These are phyloP conservation scores for Penicillium bovifimosum DNA, from an alignment of 495 filamentous ascomycete genomes.

Conservation along the genomic window DNA sequence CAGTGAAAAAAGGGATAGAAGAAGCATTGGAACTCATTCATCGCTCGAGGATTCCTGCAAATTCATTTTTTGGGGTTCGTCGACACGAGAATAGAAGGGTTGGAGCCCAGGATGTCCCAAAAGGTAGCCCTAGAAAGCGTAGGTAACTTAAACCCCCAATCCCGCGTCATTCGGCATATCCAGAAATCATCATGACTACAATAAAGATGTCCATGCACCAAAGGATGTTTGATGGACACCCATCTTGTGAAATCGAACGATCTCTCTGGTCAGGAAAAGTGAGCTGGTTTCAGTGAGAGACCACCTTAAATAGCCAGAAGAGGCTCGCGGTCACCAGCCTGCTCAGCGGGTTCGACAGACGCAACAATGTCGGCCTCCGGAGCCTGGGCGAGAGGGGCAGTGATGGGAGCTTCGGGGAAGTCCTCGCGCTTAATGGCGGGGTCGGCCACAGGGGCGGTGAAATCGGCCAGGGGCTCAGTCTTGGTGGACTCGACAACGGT, in stretches of 20 bases:
- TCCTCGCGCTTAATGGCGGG: constrained; percentile 36
- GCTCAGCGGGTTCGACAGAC: constrained; percentile 8
- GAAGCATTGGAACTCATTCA: constrained; percentile 14
- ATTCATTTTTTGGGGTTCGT: constrained; percentile 12
- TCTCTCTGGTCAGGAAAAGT: neutral
- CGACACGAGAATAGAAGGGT: constrained; percentile 4
- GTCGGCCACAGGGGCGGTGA: constrained; percentile 17
- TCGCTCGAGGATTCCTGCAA: constrained; percentile 18
- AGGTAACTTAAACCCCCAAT: neutral
- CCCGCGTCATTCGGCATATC: constrained; percentile 5
- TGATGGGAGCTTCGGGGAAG: constrained; percentile 58
- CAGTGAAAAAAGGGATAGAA: constrained; percentile 5
- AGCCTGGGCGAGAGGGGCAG: constrained; percentile 32
- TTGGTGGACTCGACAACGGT: constrained; percentile 57
- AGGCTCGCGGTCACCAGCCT: constrained; percentile 29
- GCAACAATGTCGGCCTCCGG: constrained; percentile 30
- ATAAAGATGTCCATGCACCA: constrained; percentile 1
- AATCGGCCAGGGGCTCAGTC: constrained; percentile 39
- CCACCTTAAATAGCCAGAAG: constrained; percentile 31
- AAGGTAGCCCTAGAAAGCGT: constrained; percentile 5
- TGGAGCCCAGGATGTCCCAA: constrained; percentile 7
- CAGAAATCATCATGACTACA: neutral
- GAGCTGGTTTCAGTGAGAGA: neutral
- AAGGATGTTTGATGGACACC: neutral
- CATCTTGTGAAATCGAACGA: neutral